Evolutionary conservation across 1,284 basidiomycete species (phyloP), one percentile per base, ranked within the genome.

Genomic region (Somion occarium): DNA sequence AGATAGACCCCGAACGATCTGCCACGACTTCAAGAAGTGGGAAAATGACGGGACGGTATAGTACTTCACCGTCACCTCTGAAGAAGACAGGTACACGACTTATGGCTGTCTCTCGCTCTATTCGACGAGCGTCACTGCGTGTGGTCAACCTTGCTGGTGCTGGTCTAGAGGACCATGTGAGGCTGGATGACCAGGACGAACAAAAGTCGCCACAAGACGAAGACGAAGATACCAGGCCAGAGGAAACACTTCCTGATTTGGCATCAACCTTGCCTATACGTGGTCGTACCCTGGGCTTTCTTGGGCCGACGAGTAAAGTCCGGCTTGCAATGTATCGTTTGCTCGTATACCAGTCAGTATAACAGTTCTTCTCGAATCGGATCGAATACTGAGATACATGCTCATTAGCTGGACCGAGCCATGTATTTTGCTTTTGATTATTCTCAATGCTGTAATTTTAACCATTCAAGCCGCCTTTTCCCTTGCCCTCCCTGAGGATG

Each of bases 371-470:
- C 34, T 38, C 38, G 38, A 44, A 41, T 50, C 26, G 37, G 20
- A 30, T 45, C 22, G 2, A 27, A 38, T 19, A 11, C 38, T 53
- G 13, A 25, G 5, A 37, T 26, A 37, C 23, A n/a, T 59, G 34
- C 42, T 51, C 9, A 26, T 54, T 56, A 93, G 91, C 57, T 90
- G 85, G 80, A 92, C 93, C 15, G 95, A 99, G 68, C 92, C 93
- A 11, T 58, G 75, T 38, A 91, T 98, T 50, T 78, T 98, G 39
- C 61, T 87, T 5, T 75, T 95, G 48, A 98, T 99, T 63, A 77
- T 98, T 48, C 61, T 87, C 58, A 91, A 98, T 66, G 89, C 91
- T 18, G 75, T 93, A 52, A 76, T 95, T 18, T 73, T 98, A 52
- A 86, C 90, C 4, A 78, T 92, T 15, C 94, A 98, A 69, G 82